Evolutionary conservation across 257 asterid genomes (phyloP).

Genomic region (Ilex asprella): DNA sequence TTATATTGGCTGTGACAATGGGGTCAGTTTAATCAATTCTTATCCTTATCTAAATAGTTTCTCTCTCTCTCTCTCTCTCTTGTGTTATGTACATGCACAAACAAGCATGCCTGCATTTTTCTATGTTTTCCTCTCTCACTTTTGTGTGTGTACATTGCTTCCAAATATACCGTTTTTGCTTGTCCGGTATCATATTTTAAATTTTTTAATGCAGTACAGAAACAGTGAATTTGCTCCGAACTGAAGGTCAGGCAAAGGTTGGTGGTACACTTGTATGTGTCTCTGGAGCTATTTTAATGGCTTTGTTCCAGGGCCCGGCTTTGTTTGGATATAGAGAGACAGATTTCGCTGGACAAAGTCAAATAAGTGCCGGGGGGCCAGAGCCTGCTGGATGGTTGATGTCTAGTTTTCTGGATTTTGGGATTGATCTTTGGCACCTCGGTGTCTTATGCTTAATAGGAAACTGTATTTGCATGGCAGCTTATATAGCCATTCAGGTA

Average conservation of each 20-base stretch:
- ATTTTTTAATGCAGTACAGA: slow-evolving; percentile 75
- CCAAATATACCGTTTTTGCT: background rate
- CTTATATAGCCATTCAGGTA: slow-evolving; percentile 90
- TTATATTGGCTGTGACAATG: slow-evolving; percentile 77
- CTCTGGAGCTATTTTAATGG: slow-evolving; percentile 85
- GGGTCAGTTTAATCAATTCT: slow-evolving; percentile 56
- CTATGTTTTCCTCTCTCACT: too few species aligned
- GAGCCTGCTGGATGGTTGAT: slow-evolving; percentile 75
- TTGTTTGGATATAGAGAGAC: slow-evolving; percentile 60
- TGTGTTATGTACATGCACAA: too few species aligned
- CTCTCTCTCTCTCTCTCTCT: background rate
- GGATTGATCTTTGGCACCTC: slow-evolving; percentile 77
- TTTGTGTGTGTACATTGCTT: too few species aligned
- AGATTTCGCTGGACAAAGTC: slow-evolving; percentile 44
- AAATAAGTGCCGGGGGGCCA: slow-evolving; percentile 75
- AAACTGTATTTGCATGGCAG: slow-evolving; percentile 92
- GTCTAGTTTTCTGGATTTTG: slow-evolving; percentile 52
- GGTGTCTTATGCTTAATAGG: slow-evolving; percentile 92
- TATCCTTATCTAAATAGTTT: too few species aligned
- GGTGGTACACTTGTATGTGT: slow-evolving; percentile 90
- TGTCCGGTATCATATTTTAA: slow-evolving; percentile 19
- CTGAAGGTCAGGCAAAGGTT: slow-evolving; percentile 84
- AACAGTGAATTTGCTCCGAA: slow-evolving; percentile 56
- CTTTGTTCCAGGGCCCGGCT: slow-evolving; percentile 79
- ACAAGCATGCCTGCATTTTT: too few species aligned